Conservation (phyloP, 352 stramenopile species). For the Pythium phragmitis region DNA sequence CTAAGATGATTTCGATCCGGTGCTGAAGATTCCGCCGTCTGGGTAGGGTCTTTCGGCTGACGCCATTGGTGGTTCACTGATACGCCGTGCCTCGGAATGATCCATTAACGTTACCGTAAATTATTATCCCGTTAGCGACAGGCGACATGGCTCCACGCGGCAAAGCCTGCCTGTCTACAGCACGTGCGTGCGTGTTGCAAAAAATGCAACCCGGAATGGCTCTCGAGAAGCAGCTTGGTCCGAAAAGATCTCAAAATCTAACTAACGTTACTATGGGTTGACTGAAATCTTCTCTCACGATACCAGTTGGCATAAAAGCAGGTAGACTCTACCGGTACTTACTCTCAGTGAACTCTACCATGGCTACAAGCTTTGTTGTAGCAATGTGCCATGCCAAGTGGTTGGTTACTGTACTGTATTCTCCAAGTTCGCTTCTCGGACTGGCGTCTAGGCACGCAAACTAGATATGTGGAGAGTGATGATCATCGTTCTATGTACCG, state of each 20-base stretch:
- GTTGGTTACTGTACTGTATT: no score
- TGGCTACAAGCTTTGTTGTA: no score
- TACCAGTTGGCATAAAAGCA: no score
- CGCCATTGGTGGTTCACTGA: slow-evolving; percentile 2
- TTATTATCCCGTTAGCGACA: no score
- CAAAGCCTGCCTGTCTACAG: no score
- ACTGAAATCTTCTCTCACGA: no score
- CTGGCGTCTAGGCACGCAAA: slow-evolving; percentile 4
- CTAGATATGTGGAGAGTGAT: slow-evolving; percentile 1
- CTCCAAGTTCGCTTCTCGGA: neutral
- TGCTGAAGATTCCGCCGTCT: slow-evolving; percentile 13
- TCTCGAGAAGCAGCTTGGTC: neutral
- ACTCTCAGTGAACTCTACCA: neutral
- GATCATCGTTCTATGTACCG: neutral
- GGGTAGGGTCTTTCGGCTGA: slow-evolving; percentile 4
- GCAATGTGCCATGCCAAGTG: no score
- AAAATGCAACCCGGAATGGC: no score
- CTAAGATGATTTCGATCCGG: slow-evolving; percentile 13
- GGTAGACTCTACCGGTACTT: no score
- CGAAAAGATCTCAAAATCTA: slow-evolving; percentile 2
- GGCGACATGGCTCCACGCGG: no score
- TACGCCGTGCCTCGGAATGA: neutral
- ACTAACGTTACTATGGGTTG: neutral
- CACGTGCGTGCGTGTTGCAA: no score
- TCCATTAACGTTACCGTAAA: no score